A percentile compares a stretch with the other conserved stretches of the same genome.
phyloP scores from a whole-genome alignment of 345 rosid species.

The Sonneratia caseolaris region DNA sequence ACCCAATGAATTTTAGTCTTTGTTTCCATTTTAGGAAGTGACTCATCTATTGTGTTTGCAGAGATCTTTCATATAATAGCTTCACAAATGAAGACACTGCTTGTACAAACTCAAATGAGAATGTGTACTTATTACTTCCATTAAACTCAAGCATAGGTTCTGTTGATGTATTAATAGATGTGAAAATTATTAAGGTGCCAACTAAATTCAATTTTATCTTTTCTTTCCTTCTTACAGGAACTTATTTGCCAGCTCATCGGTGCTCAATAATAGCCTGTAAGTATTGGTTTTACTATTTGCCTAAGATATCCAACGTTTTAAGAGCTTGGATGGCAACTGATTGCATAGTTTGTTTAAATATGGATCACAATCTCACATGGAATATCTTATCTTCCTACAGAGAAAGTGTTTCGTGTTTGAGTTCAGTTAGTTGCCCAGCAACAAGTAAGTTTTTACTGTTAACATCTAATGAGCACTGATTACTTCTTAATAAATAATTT shows the following conservation, averaged over 20 bases:
- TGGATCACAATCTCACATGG: not conserved
- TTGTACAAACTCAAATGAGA: conserved; percentile 11
- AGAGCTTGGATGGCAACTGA: not conserved
- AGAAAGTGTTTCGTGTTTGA: not conserved
- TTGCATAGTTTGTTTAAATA: not conserved
- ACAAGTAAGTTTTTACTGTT: not conserved
- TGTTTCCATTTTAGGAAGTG: not conserved
- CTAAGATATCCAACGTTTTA: not conserved
- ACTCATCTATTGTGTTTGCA: conserved; percentile 5
- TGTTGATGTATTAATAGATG: not conserved
- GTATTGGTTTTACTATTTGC: conserved; percentile 1
- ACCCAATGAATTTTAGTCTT: not conserved
- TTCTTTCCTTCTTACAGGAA: conserved; percentile 18
- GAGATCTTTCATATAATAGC: conserved; percentile 34
- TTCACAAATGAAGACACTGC: conserved; percentile 8
- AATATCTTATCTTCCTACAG: not conserved
- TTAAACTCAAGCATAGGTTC: not conserved
- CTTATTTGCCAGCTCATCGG: conserved; percentile 28
- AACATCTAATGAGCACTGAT: not conserved
- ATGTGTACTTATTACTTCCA: conserved; percentile 4
- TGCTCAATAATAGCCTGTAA: conserved; percentile 13
- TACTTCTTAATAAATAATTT: not conserved
- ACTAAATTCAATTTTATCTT: not conserved
- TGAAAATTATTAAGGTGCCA: not conserved
- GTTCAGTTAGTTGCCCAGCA: not conserved